These are phyloP conservation scores for Hippophae gyantsensis DNA, from an alignment of 306 rosid species.

Conservation along the genomic window DNA sequence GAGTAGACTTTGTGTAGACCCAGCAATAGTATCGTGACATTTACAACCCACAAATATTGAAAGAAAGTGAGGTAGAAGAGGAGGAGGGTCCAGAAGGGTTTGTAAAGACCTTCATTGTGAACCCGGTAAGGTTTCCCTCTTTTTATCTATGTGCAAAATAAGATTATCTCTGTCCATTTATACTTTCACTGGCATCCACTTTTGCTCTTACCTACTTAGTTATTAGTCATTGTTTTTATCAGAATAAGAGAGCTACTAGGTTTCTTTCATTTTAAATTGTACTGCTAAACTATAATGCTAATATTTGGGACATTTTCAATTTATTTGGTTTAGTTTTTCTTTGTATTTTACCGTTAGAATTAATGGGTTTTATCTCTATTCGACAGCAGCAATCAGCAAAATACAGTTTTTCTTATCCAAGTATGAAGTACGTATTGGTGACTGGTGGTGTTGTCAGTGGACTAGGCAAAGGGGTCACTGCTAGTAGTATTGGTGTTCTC, in stretches of 20 bases:
- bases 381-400: conserved; percentile 31
- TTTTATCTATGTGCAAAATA: conserved; percentile 31
- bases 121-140: conserved; percentile 48
- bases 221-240: conserved; percentile 43
- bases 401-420: conserved; percentile 6
- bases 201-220: not conserved
- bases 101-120: conserved; percentile 54
- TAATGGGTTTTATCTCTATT: conserved; percentile 32
- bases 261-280: conserved; percentile 15
- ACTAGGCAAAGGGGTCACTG: conserved; percentile 90
- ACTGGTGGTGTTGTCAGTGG: conserved; percentile 96
- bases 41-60: conserved; percentile 15
- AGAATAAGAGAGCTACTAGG: conserved; percentile 30
- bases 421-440: conserved; percentile 81
- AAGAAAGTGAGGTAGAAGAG: conserved; percentile 1
- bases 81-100: conserved; percentile 12
- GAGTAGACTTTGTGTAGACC: conserved; percentile 10
- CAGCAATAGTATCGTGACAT: not conserved
- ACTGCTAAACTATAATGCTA: conserved; percentile 9
- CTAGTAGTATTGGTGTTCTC: conserved; percentile 72
- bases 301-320: conserved; percentile 12
- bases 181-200: not conserved
- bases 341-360: conserved; percentile 19
- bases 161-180: not conserved
- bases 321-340: conserved; percentile 13